Evolutionary conservation across 2,329 filamentous ascomycete species (phyloP).

Genomic region (Fusarium caatingaense): DNA sequence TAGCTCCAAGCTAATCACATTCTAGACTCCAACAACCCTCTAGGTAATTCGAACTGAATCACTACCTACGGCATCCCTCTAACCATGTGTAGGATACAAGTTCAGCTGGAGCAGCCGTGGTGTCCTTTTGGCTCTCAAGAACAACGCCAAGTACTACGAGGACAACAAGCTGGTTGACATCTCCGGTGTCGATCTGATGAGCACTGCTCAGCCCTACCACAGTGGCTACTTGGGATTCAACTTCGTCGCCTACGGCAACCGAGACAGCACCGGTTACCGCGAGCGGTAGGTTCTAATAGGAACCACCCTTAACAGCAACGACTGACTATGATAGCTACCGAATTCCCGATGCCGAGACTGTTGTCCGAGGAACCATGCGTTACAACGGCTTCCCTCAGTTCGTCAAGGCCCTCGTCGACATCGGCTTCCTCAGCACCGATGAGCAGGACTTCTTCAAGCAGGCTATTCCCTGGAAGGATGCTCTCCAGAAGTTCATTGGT

Average conservation of each 20-base stretch:
- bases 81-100: slow-evolving; percentile 72
- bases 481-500: slow-evolving; percentile 80
- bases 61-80: not conserved
- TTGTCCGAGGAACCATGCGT: slow-evolving; percentile 83
- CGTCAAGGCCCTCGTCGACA: slow-evolving; percentile 86
- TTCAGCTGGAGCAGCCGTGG: slow-evolving; percentile 69
- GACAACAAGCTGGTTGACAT: slow-evolving; percentile 80
- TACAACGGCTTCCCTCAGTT: slow-evolving; percentile 94
- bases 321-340: slow-evolving; percentile 51
- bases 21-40: slow-evolving; percentile 79
- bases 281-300: slow-evolving; percentile 73
- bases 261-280: slow-evolving; percentile 87
- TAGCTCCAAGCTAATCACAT: slow-evolving; percentile 4
- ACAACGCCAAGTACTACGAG: slow-evolving; percentile 85
- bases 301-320: not conserved
- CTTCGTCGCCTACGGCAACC: slow-evolving; percentile 93
- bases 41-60: slow-evolving; percentile 57
- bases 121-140: slow-evolving; percentile 86
- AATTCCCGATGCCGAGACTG: slow-evolving; percentile 92
- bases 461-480: slow-evolving; percentile 84
- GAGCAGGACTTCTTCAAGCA: slow-evolving; percentile 67
- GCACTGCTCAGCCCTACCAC: slow-evolving; percentile 85
- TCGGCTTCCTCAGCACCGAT: slow-evolving; percentile 83
- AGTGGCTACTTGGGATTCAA: slow-evolving; percentile 83
- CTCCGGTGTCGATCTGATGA: slow-evolving; percentile 78